Base-by-base conservation (phyloP, 345 rosid species). In the Salix purpurea region DNA sequence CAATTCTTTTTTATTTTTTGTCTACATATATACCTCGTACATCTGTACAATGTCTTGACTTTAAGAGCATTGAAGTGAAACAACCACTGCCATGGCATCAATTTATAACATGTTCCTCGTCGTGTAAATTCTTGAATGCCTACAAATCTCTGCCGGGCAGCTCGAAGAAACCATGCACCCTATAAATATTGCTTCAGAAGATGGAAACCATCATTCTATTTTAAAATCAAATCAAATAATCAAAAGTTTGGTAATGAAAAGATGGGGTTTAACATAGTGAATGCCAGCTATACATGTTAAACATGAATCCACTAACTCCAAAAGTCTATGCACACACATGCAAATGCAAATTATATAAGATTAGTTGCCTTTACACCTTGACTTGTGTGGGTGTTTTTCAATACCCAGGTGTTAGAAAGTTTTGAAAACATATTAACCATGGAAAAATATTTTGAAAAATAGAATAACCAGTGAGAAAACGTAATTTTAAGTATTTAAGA, bases 211-310 rank as follows among this genome's bases (percentile, higher is more conserved):
- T 54, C n/a, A 74, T 37, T 21, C 54, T 7, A 39, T 24, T 62
- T 32, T 50, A 30, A 44, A 81, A 86, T 83, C 81, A 81, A 79
- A 70, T 61, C 30, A 74, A 19, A 62, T n/a, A 67, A 37, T 19
- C 40, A 48, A 70, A 39, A 21, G 32, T 76, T 68, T 39, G 46
- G 48, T 8, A 3, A 67, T 32, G 24, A 77, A 76, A 50, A 61
- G 58, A 62, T 52, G 54, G 28, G 66, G 68, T 30, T 36, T 50
- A 58, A 67, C 76, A 69, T 52, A 71, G 85, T 77, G 87, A 78
- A 62, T 71, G 90, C 78, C 87, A 87, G 85, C 88, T 74, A 76
- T 73, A 28, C 56, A 78, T 75, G 19, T 71, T 15, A 65, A 50
- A 37, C 70, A 48, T 28, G 71, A 82, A 32, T 37, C 75, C 62